These are phyloP conservation scores for Pisolithus tinctorius DNA, from an alignment of 768 basidiomycete genomes.

Conservation along the genomic window DNA sequence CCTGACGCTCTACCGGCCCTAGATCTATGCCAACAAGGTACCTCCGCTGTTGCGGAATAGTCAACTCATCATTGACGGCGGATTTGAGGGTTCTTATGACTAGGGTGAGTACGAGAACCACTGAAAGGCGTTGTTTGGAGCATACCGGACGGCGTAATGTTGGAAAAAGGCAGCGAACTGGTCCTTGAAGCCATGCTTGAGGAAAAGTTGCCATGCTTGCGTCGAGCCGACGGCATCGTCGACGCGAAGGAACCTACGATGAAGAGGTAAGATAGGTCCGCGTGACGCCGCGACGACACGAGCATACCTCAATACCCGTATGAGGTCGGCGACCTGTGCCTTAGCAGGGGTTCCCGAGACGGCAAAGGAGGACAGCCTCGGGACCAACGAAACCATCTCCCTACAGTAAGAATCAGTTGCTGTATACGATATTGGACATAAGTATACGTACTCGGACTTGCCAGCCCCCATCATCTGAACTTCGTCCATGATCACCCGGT, in stretches of 20 bases:
- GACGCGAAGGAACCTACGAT: slow-evolving; percentile 66
- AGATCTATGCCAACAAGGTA: too few relatives aligned
- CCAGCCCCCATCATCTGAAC: slow-evolving; percentile 89
- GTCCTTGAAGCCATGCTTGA: slow-evolving; percentile 47
- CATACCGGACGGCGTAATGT: slow-evolving; percentile 63
- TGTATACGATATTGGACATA: not conserved
- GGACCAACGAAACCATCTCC: slow-evolving; percentile 88
- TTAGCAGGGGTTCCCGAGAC: slow-evolving; percentile 90
- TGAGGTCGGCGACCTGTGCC: slow-evolving; percentile 65
- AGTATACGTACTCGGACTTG: slow-evolving; percentile 58
- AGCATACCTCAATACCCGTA: slow-evolving; percentile 48
- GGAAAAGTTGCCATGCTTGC: slow-evolving; percentile 59
- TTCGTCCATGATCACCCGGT: slow-evolving; percentile 91
- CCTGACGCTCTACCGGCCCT: slow-evolving; percentile 18
- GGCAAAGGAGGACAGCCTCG: slow-evolving; percentile 75
- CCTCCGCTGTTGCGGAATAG: slow-evolving; percentile 70
- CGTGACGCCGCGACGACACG: too few relatives aligned
- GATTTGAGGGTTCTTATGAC: slow-evolving; percentile 63
- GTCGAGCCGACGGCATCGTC: slow-evolving; percentile 45
- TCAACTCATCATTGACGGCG: slow-evolving; percentile 64
- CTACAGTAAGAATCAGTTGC: slow-evolving; percentile 29
- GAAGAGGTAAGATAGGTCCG: not conserved
- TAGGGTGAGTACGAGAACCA: not conserved
- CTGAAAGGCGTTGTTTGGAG: not conserved
- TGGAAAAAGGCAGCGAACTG: slow-evolving; percentile 42